Evolutionary conservation across 331 rosid species (phyloP).

Genomic region (Phaseolus coccineus): DNA sequence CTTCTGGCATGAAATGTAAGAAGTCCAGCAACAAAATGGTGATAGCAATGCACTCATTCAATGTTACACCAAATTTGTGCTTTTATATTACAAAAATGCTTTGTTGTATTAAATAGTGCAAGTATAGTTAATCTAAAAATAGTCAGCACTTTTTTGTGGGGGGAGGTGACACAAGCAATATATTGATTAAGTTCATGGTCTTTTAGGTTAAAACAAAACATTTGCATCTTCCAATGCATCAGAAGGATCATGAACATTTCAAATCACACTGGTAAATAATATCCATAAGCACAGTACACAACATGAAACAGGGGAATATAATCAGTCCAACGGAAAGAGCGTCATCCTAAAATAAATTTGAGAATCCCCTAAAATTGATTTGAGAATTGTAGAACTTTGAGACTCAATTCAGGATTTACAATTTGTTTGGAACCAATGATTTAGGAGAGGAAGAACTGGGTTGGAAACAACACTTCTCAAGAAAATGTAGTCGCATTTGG

Average conservation of each 20-base stretch:
- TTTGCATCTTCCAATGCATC: no score
- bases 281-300: no score
- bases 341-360: no score
- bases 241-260: no score
- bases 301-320: no score
- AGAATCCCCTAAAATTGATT: no score
- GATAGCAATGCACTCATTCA: conserved; percentile 15
- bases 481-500: neutral
- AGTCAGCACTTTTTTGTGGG: neutral
- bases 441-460: neutral
- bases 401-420: neutral
- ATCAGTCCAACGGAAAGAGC: no score
- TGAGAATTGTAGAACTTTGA: neutral
- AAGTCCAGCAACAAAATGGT: conserved; percentile 25
- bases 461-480: neutral
- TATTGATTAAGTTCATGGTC: no score
- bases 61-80: neutral
- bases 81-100: neutral
- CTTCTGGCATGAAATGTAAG: neutral
- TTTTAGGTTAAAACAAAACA: no score
- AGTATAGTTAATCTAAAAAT: neutral
- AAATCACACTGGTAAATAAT: no score
- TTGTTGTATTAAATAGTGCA: neutral
- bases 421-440: neutral
- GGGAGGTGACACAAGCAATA: no score